phyloP scores from a whole-genome alignment of 2,329 filamentous ascomycete genomes.

The Pyricularia sp. region DNA sequence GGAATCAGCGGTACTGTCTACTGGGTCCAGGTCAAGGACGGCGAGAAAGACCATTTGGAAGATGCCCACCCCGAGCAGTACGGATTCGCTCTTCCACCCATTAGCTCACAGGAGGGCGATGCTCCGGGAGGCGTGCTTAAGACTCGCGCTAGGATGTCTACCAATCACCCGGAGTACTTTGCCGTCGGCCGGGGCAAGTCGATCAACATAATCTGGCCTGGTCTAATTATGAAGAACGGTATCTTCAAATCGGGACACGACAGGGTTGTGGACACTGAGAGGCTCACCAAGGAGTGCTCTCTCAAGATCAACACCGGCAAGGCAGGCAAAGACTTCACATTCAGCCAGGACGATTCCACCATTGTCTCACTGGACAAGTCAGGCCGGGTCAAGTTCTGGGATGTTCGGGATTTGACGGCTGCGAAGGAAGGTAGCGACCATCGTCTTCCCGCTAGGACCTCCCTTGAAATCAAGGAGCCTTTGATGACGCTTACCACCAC shows the following conservation, averaged over 20 bases:
- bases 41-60: slow-evolving; percentile 70
- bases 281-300: slow-evolving; percentile 75
- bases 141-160: slow-evolving; percentile 86
- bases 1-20: slow-evolving; percentile 95
- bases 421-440: slow-evolving; percentile 39
- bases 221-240: slow-evolving; percentile 52
- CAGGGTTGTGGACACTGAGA: slow-evolving; percentile 74
- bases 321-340: slow-evolving; percentile 95
- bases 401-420: slow-evolving; percentile 69
- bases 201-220: slow-evolving; percentile 78
- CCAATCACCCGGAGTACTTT: slow-evolving; percentile 84
- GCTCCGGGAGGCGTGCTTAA: slow-evolving; percentile 87
- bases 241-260: slow-evolving; percentile 56
- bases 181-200: slow-evolving; percentile 93
- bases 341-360: slow-evolving; percentile 91
- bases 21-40: slow-evolving; percentile 75
- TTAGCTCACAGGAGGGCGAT: slow-evolving; percentile 79
- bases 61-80: slow-evolving; percentile 72
- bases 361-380: slow-evolving; percentile 96
- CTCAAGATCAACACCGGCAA: slow-evolving; percentile 95
- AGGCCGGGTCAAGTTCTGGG: slow-evolving; percentile 96
- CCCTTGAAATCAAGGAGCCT: slow-evolving; percentile 75
- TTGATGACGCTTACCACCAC: slow-evolving; percentile 81
- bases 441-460: slow-evolving; percentile 43
- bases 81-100: slow-evolving; percentile 82